These are phyloP conservation scores for Xylariaceae sp. DNA, from an alignment of 2,329 filamentous ascomycete species.

Conservation along the genomic window DNA sequence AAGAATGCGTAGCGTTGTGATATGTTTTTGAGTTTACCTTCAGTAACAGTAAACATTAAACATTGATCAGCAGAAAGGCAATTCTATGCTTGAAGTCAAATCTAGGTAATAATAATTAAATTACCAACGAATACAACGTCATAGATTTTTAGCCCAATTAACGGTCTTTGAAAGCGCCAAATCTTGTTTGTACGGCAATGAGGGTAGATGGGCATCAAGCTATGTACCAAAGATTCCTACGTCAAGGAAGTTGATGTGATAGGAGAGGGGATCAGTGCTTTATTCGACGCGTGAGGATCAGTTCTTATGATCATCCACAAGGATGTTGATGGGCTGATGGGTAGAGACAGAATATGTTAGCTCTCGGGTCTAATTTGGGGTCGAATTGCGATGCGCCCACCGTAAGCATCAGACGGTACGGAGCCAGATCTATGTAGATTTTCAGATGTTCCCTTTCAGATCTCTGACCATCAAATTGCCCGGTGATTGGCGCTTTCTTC, in stretches of 20 bases:
- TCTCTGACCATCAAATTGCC: background rate
- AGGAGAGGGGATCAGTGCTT: constrained; percentile 14
- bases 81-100: background rate
- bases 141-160: constrained; percentile 4
- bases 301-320: constrained; percentile 1
- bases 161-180: constrained; percentile 1
- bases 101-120: constrained; percentile 2
- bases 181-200: constrained; percentile 11
- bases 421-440: background rate
- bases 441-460: too few species aligned
- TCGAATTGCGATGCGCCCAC: background rate
- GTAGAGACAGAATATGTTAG: constrained; percentile 8
- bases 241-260: constrained; percentile 12
- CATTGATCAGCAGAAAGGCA: background rate
- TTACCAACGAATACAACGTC: constrained; percentile 18
- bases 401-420: background rate
- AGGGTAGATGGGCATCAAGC: constrained; percentile 6
- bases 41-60: background rate
- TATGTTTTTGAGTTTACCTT: too few species aligned
- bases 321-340: background rate
- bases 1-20: constrained; percentile 1
- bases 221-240: constrained; percentile 21
- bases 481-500: too few species aligned
- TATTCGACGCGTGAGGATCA: constrained; percentile 11
- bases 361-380: background rate